Evolutionary conservation across 305 asterid species (phyloP).

Genomic region (Rubia tinctorum): DNA sequence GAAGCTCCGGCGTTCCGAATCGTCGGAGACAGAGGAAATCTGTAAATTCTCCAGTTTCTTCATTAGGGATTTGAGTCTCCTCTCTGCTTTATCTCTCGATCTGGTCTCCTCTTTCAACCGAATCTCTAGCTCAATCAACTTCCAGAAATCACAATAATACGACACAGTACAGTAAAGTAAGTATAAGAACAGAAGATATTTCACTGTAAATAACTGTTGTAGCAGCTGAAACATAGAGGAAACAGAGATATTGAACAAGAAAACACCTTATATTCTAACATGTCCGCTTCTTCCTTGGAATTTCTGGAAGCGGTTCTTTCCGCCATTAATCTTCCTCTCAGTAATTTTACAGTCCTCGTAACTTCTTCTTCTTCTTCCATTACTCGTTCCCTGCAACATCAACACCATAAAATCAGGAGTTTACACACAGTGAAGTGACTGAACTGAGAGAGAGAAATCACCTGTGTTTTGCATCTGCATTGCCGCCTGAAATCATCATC

Average conservation of each 20-base stretch:
- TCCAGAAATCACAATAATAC: slow-evolving; percentile 6
- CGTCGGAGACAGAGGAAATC: slow-evolving; percentile 39
- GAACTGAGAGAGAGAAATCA: background rate
- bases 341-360: slow-evolving; percentile 58
- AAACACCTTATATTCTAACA: slow-evolving; percentile 50
- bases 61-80: slow-evolving; percentile 47
- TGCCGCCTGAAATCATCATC: slow-evolving; percentile 10
- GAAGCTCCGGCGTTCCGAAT: slow-evolving; percentile 31
- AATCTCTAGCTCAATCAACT: slow-evolving; percentile 64
- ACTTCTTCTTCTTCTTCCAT: slow-evolving; percentile 54
- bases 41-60: slow-evolving; percentile 61
- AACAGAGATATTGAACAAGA: background rate
- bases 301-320: slow-evolving; percentile 69
- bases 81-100: slow-evolving; percentile 78
- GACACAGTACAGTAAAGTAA: background rate
- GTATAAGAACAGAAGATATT: too few relatives aligned
- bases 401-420: background rate
- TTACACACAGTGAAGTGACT: background rate
- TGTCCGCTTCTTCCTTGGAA: slow-evolving; percentile 53
- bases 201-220: background rate
- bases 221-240: background rate
- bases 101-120: slow-evolving; percentile 53
- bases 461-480: slow-evolving; percentile 17
- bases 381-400: slow-evolving; percentile 30
- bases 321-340: slow-evolving; percentile 79